Conservation (phyloP, 805 yeast species). For the Clavispora santaluciae region DNA sequence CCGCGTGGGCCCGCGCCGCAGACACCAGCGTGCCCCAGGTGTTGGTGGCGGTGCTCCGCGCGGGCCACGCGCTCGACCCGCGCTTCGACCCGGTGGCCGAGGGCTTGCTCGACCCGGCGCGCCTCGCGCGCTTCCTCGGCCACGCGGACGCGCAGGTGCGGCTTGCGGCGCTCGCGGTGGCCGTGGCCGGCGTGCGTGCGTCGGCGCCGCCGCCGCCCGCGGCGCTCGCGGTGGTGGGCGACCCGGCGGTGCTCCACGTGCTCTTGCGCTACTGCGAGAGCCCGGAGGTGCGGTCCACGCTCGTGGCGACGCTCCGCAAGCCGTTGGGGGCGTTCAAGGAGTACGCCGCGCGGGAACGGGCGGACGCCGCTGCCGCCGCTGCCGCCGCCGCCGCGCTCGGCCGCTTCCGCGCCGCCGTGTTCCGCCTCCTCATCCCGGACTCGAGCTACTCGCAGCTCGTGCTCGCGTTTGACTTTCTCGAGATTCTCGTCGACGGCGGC, state of each 20-base stretch:
- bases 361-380: constrained; percentile 7
- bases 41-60: constrained; percentile 10
- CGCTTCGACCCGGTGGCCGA: constrained; percentile 7
- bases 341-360: constrained; percentile 40
- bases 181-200: constrained; percentile 57
- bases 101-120: constrained; percentile 3
- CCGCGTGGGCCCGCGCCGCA: constrained; percentile 27
- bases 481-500: constrained; percentile 41
- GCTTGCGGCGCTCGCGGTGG: constrained; percentile 53
- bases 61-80: constrained; percentile 6
- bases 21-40: constrained; percentile 5
- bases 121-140: constrained; percentile 37
- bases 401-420: constrained; percentile 45
- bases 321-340: constrained; percentile 65
- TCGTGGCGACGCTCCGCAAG: constrained; percentile 55
- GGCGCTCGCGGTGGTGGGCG: constrained; percentile 41
- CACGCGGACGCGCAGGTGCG: constrained; percentile 41
- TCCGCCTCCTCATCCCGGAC: constrained; percentile 46
- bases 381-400: neutral
- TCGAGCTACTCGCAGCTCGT: constrained; percentile 40
- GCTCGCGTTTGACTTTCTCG: constrained; percentile 34
- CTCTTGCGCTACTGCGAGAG: constrained; percentile 8
- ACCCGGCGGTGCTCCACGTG: constrained; percentile 32
- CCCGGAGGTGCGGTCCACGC: constrained; percentile 58
- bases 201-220: constrained; percentile 50